A percentile compares a stretch with the other conserved stretches of the same genome.
Evolutionary conservation across 306 rosid genomes (phyloP).

Genomic region (Vigna nakashimae): DNA sequence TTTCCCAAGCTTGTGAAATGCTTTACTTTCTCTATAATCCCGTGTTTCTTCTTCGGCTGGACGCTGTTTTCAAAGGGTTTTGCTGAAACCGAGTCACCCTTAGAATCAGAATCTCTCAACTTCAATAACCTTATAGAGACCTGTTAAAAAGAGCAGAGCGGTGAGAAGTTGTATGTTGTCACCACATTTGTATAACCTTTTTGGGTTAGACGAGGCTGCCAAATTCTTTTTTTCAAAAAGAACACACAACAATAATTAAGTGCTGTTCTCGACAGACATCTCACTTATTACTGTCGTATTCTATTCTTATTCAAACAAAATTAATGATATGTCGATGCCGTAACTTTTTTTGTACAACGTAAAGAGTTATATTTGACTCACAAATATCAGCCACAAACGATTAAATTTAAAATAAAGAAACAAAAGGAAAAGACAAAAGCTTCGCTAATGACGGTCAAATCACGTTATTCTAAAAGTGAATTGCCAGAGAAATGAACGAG

Average conservation of each 20-base stretch:
- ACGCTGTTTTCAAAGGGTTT: constrained; percentile 36
- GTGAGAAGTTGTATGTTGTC: not conserved
- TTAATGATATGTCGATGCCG: too few species aligned
- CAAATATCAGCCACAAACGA: not conserved
- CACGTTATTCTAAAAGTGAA: not conserved
- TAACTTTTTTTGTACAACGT: too few species aligned
- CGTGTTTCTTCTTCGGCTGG: constrained; percentile 41
- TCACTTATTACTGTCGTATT: not conserved
- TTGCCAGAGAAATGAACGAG: not conserved
- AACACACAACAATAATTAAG: not conserved
- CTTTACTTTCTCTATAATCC: constrained; percentile 38
- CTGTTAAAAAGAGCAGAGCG: constrained; percentile 32
- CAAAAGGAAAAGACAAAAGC: not conserved
- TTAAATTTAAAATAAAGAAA: not conserved
- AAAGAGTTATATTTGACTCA: not conserved
- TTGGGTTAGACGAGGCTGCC: not conserved
- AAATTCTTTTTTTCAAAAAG: not conserved
- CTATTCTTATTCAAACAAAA: too few species aligned
- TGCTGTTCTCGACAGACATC: not conserved
- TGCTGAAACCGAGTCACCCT: constrained; percentile 28
- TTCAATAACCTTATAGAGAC: constrained; percentile 56
- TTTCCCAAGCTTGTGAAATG: constrained; percentile 45
- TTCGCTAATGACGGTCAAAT: constrained; percentile 8
- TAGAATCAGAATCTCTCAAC: constrained; percentile 33
- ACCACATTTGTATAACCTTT: not conserved